Percentiles rank a stretch among this genome's conserved stretches.
These are phyloP conservation scores for Eucalyptus microcorys DNA, from an alignment of 345 rosid species.

Conservation along the genomic window DNA sequence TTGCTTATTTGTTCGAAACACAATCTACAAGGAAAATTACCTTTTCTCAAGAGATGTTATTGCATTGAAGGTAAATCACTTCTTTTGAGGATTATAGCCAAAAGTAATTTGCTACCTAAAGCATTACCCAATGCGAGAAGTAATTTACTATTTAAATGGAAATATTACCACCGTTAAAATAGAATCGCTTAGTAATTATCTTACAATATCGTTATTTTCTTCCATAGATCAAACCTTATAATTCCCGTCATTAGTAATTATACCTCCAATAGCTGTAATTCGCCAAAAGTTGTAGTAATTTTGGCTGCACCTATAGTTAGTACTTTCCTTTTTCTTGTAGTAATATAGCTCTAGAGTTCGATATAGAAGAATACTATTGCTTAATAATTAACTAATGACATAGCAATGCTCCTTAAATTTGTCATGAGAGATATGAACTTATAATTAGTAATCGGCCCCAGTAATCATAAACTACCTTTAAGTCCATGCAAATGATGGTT, in stretches of 20 bases:
- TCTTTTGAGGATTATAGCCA: too few species aligned
- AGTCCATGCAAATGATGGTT: not conserved
- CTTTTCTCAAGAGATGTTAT: not conserved
- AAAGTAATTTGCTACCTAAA: not conserved
- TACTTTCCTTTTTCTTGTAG: not conserved
- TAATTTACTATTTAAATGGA: not conserved
- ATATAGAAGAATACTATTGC: not conserved
- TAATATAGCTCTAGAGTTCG: not conserved
- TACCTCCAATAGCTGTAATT: not conserved
- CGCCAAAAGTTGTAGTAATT: not conserved
- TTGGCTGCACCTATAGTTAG: not conserved
- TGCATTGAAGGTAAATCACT: not conserved
- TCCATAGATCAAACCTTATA: not conserved
- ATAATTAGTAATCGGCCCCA: not conserved
- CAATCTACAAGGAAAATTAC: not conserved
- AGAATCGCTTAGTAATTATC: not conserved
- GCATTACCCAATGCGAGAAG: not conserved
- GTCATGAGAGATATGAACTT: not conserved
- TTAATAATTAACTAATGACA: not conserved
- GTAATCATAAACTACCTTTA: not conserved
- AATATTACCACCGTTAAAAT: too few species aligned
- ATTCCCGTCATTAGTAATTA: not conserved
- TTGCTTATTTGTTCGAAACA: not conserved
- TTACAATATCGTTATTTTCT: not conserved
- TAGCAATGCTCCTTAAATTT: not conserved